phyloP scores from a whole-genome alignment of 208 protist species.

The Leishmania amazonensis region DNA sequence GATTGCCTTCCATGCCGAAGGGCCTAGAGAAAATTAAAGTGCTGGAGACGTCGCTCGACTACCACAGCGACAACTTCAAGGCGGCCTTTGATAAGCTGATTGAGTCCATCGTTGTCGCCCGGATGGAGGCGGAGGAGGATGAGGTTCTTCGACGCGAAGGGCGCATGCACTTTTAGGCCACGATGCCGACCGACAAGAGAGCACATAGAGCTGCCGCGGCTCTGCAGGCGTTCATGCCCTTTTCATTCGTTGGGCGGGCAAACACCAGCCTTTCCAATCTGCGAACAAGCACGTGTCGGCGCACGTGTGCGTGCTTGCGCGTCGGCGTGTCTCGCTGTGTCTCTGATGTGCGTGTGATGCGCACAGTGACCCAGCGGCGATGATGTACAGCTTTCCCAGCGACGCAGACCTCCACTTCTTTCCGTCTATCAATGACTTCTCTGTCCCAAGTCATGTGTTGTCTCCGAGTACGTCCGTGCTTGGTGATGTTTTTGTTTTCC shows the following conservation, averaged over 20 bases:
- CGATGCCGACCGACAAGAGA: too few relatives aligned
- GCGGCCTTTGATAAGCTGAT: constrained; percentile 87
- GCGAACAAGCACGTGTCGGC: neutral
- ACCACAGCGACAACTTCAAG: constrained; percentile 90
- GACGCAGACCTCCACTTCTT: neutral
- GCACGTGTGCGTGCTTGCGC: neutral
- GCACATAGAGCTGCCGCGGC: neutral
- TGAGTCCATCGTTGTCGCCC: constrained; percentile 60
- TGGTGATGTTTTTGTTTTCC: neutral
- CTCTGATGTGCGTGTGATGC: neutral
- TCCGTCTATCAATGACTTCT: neutral
- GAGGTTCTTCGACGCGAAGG: constrained; percentile 61
- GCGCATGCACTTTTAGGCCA: constrained; percentile 19
- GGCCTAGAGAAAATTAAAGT: constrained; percentile 71
- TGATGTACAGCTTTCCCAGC: constrained; percentile 5
- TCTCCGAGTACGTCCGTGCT: neutral
- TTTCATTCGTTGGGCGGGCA: neutral
- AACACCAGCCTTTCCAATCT: neutral
- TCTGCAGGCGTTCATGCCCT: neutral
- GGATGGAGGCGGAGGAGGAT: constrained; percentile 79
- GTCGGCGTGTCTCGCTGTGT: neutral
- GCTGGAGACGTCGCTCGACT: constrained; percentile 89
- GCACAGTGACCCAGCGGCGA: neutral
- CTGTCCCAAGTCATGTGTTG: neutral
- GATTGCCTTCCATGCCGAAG: constrained; percentile 68